phyloP scores from a whole-genome alignment of 768 basidiomycete genomes.

The Infundibulicybe gibba region DNA sequence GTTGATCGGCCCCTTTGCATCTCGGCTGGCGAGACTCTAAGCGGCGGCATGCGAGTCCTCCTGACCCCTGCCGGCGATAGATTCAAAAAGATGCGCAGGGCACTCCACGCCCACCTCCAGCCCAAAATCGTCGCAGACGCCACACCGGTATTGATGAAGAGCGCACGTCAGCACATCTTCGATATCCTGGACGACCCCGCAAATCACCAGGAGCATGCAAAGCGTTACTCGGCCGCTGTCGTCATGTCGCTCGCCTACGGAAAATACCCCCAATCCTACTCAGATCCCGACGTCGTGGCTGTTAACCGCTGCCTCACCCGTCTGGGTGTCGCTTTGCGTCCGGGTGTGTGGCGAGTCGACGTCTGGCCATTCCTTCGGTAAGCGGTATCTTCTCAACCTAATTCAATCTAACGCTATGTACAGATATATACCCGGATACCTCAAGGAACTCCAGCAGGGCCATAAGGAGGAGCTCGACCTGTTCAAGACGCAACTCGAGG shows the following conservation, averaged over 20 bases:
- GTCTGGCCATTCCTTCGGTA: constrained; percentile 38
- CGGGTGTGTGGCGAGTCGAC: constrained; percentile 46
- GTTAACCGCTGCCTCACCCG: constrained; percentile 43
- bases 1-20: constrained; percentile 54
- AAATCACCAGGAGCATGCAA: constrained; percentile 52
- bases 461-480: constrained; percentile 53
- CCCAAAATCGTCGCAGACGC: constrained; percentile 48
- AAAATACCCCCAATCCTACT: constrained; percentile 32
- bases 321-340: constrained; percentile 39
- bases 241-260: constrained; percentile 52
- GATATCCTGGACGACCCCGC: constrained; percentile 39
- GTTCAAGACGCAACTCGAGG: constrained; percentile 48
- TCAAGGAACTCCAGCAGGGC: constrained; percentile 51
- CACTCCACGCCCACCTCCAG: constrained; percentile 56
- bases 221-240: constrained; percentile 46
- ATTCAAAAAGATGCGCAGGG: constrained; percentile 62
- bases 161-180: constrained; percentile 38
- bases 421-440: constrained; percentile 58
- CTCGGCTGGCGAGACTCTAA: constrained; percentile 56
- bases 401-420: neutral
- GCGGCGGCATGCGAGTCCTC: constrained; percentile 54
- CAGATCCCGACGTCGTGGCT: constrained; percentile 43
- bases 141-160: constrained; percentile 42
- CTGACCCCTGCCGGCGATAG: constrained; percentile 54
- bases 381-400: neutral